Percentiles rank a stretch among this genome's conserved stretches.
phyloP scores from a whole-genome alignment of 257 asterid species.

The Catharanthus roseus region DNA sequence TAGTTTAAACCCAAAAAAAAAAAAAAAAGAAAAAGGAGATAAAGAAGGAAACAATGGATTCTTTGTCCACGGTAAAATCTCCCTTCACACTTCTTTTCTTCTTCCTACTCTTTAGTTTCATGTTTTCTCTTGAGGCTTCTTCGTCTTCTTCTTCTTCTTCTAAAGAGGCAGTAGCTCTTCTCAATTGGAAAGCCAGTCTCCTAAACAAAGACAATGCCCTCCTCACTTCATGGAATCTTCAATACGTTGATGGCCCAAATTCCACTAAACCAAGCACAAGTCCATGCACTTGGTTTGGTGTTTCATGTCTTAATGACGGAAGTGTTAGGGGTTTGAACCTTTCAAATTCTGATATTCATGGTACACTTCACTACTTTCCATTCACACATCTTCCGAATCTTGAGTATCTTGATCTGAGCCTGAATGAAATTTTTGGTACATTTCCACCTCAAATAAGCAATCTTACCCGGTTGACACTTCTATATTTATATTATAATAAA shows the following conservation, averaged over 20 bases:
- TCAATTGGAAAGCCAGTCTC: slow-evolving; percentile 17
- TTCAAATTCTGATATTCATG: not conserved
- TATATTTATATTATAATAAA: too few relatives aligned
- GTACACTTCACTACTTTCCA: slow-evolving; percentile 22
- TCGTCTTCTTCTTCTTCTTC: not conserved
- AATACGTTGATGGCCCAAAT: not conserved
- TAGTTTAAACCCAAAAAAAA: too few relatives aligned
- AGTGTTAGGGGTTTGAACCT: slow-evolving; percentile 12
- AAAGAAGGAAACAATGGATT: not conserved
- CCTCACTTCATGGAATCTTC: slow-evolving; percentile 17
- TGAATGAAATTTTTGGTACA: slow-evolving; percentile 14
- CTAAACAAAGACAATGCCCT: slow-evolving; percentile 6
- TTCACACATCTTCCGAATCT: slow-evolving; percentile 21
- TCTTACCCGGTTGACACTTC: not conserved
- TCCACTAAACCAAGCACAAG: not conserved
- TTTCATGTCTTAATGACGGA: slow-evolving; percentile 14
- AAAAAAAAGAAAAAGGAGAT: too few relatives aligned
- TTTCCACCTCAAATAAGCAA: slow-evolving; percentile 12
- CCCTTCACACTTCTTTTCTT: not conserved
- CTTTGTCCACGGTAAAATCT: not conserved
- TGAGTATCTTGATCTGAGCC: slow-evolving; percentile 13
- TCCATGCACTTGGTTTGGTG: slow-evolving; percentile 25
- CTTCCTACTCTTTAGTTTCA: not conserved
- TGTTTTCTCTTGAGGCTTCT: not conserved
- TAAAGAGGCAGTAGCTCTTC: slow-evolving; percentile 17